Evolutionary conservation across 2,329 filamentous ascomycete genomes (phyloP).

Genomic region (Talaromyces sp.): DNA sequence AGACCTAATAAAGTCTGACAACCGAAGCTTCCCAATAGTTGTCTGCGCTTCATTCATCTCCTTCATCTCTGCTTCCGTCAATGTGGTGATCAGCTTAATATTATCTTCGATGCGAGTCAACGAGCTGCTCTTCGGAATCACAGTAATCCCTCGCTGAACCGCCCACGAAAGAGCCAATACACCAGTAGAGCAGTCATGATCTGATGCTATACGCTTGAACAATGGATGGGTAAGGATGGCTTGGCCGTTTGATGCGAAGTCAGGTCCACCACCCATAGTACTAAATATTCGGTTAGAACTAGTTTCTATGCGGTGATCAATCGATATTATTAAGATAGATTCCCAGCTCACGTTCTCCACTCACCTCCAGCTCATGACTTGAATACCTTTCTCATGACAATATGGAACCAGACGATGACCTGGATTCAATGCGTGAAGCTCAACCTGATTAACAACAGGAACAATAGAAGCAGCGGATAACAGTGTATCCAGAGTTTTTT

Average conservation of each 20-base stretch:
- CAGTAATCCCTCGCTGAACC: neutral
- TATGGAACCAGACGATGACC: neutral
- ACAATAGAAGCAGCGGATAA: neutral
- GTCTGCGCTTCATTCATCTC: conserved; percentile 1
- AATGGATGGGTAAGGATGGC: neutral
- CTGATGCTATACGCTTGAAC: neutral
- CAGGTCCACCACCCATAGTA: neutral
- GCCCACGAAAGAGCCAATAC: neutral
- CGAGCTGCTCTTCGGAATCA: conserved; percentile 32
- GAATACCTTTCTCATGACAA: neutral
- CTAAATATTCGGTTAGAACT: neutral
- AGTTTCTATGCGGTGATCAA: too few relatives aligned
- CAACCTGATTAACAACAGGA: neutral
- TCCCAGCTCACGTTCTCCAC: too few relatives aligned
- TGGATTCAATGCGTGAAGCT: neutral
- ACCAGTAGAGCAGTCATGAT: neutral
- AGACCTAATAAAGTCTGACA: neutral
- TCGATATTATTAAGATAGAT: too few relatives aligned
- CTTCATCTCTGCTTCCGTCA: neutral
- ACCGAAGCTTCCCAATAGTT: neutral
- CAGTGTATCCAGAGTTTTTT: neutral
- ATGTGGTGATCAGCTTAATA: conserved; percentile 24
- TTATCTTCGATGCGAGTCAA: conserved; percentile 9
- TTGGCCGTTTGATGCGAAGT: neutral
- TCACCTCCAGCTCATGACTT: neutral